These are phyloP conservation scores for Balakata baccata DNA, from an alignment of 345 rosid species.

Conservation along the genomic window DNA sequence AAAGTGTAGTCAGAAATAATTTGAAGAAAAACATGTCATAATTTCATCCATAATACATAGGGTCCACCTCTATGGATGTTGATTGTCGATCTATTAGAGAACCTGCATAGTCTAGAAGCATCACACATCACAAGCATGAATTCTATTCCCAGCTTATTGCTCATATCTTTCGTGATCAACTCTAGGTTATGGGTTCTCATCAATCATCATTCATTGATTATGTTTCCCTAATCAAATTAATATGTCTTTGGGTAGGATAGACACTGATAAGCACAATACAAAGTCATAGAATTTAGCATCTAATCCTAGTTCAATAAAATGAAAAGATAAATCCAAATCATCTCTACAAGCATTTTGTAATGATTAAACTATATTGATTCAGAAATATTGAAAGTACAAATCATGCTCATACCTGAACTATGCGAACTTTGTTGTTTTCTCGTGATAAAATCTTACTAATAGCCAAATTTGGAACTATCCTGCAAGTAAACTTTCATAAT, in stretches of 20 bases:
- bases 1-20: neutral
- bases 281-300: neutral
- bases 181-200: neutral
- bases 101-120: neutral
- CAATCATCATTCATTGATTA: neutral
- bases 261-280: neutral
- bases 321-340: constrained; percentile 2
- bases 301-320: neutral
- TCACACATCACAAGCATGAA: neutral
- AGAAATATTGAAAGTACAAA: neutral
- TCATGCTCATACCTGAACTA: constrained; percentile 66
- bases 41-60: too few relatives aligned
- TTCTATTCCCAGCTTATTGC: neutral
- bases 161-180: neutral
- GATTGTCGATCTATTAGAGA: too few relatives aligned
- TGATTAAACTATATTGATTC: neutral
- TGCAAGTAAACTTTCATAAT: constrained; percentile 29
- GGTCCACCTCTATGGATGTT: too few relatives aligned
- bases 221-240: neutral
- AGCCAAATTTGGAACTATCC: constrained; percentile 94
- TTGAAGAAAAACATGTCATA: too few relatives aligned
- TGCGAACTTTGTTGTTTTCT: constrained; percentile 87
- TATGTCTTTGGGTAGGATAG: neutral
- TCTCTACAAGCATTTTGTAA: neutral
- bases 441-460: constrained; percentile 85